Conservation (phyloP, 2,329 filamentous ascomycete species). For the Acephala macrosclerotiorum region DNA sequence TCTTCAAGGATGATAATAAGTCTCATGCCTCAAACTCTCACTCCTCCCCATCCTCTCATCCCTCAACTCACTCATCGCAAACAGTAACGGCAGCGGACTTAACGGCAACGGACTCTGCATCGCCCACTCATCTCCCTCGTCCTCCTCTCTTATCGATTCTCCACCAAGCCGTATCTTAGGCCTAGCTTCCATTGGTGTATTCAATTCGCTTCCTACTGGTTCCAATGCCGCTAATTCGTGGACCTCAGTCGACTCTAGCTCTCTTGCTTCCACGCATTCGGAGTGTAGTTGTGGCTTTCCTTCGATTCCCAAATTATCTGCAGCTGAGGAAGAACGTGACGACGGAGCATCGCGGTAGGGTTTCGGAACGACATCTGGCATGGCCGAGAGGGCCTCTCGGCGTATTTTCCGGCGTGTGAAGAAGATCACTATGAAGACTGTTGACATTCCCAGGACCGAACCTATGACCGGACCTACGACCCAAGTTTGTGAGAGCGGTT, state of each 20-base stretch:
- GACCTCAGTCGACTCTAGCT: conserved; percentile 34
- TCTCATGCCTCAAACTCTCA: conserved; percentile 34
- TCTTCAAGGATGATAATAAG: conserved; percentile 40
- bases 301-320: background rate
- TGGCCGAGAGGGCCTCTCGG: background rate
- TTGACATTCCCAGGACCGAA: conserved; percentile 36
- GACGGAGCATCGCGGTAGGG: conserved; percentile 24
- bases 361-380: background rate
- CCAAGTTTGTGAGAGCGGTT: conserved; percentile 33
- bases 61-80: conserved; percentile 35
- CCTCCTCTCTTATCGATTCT: background rate
- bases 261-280: conserved; percentile 31
- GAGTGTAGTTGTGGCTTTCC: conserved; percentile 34
- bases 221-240: conserved; percentile 37
- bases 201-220: conserved; percentile 37
- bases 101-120: conserved; percentile 30
- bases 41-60: conserved; percentile 32
- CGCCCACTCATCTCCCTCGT: conserved; percentile 30
- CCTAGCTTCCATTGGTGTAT: conserved; percentile 26
- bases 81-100: conserved; percentile 34
- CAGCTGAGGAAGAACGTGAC: background rate
- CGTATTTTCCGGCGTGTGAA: conserved; percentile 34
- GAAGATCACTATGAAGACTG: conserved; percentile 38
- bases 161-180: background rate
- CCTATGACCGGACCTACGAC: conserved; percentile 39